Evolutionary conservation across 75 land plant species (phyloP).

Genomic region (Adiantum capillusveneris): DNA sequence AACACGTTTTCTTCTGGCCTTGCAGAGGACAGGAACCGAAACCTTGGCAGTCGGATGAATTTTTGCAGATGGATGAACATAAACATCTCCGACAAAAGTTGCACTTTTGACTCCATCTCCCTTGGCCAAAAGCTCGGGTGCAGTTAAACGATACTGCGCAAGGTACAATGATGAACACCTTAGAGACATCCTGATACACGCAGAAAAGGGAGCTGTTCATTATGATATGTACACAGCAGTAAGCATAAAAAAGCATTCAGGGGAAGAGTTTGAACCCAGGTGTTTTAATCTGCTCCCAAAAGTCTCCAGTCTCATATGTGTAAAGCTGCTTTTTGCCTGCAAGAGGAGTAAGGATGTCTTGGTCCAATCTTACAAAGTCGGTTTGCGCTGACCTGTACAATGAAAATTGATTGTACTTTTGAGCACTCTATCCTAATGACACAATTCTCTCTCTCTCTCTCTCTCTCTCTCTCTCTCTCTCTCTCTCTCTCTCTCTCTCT

Average conservation of each 20-base stretch:
- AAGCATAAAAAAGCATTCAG: not conserved
- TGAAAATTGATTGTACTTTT: too few species aligned
- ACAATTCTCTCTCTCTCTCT: too few species aligned
- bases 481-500: too few species aligned
- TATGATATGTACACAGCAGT: not conserved
- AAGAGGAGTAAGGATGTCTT: constrained; percentile 47
- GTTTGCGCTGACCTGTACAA: constrained; percentile 25
- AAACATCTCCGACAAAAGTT: constrained; percentile 43
- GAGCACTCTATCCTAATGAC: too few species aligned
- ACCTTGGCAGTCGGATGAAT: constrained; percentile 53
- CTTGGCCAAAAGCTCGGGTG: constrained; percentile 39
- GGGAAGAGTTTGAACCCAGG: constrained; percentile 34
- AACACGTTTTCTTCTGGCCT: too few species aligned
- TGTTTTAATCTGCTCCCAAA: constrained; percentile 53
- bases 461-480: too few species aligned
- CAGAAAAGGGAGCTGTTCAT: too few species aligned
- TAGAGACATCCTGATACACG: constrained; percentile 48
- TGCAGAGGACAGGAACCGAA: too few species aligned
- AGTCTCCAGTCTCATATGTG: constrained; percentile 40
- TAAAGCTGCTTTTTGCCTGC: constrained; percentile 50
- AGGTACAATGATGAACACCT: constrained; percentile 44
- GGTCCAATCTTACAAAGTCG: constrained; percentile 45
- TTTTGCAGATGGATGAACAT: constrained; percentile 46
- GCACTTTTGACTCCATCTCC: constrained; percentile 22
- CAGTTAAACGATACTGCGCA: constrained; percentile 30